Percentiles rank a stretch among this genome's conserved stretches.
Conservation (phyloP, 1,284 basidiomycete genomes). For the Puccinia coronata region DNA sequence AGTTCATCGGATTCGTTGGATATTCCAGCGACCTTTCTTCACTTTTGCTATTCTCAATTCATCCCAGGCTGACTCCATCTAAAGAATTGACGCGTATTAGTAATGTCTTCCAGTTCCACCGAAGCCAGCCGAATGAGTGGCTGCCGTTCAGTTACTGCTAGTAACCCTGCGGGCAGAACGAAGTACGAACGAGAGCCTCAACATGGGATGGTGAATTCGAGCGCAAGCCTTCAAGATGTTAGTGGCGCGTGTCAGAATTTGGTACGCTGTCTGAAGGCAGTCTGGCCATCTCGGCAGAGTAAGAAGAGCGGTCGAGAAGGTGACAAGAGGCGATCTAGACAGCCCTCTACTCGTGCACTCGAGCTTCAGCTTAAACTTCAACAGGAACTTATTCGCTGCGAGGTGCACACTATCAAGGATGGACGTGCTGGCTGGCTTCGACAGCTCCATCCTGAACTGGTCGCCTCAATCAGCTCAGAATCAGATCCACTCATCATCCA, state of each 20-base stretch:
- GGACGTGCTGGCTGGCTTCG: neutral
- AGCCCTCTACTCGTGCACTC: neutral
- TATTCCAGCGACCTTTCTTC: too few species aligned
- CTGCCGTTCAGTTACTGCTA: too few species aligned
- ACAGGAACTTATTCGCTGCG: neutral
- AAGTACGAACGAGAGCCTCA: neutral
- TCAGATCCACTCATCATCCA: neutral
- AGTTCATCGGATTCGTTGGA: too few species aligned
- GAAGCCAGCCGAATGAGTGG: too few species aligned
- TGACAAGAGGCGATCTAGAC: conserved; percentile 7
- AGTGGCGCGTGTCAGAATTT: neutral
- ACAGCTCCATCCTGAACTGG: neutral
- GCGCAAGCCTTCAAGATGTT: neutral
- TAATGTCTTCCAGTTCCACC: too few species aligned
- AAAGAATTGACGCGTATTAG: too few species aligned
- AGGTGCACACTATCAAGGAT: neutral
- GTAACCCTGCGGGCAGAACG: too few species aligned
- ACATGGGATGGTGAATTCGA: neutral
- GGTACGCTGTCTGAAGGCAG: conserved; percentile 12
- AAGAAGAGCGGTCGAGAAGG: neutral
- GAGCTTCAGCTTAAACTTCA: conserved; percentile 24
- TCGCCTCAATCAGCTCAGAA: neutral
- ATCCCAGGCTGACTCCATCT: too few species aligned
- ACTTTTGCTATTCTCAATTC: too few species aligned
- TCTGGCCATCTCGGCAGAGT: neutral